Percentiles rank a stretch among this genome's conserved stretches.
These are phyloP conservation scores for Coriolopsis trogii DNA, from an alignment of 1,284 basidiomycete genomes.

Conservation along the genomic window DNA sequence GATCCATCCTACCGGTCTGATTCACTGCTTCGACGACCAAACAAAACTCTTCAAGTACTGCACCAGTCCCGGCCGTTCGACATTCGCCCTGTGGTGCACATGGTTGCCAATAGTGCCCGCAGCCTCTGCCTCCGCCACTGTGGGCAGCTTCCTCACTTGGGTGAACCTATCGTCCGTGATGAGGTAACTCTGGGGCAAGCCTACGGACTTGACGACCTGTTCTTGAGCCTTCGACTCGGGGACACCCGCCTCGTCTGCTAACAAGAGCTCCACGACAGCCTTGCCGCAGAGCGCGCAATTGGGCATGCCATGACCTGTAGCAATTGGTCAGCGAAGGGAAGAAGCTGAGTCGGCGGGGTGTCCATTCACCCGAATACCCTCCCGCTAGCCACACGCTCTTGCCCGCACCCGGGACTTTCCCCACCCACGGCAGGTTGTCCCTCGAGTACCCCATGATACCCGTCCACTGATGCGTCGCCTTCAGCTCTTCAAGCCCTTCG, in stretches of 20 bases:
- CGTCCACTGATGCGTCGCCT: slow-evolving; percentile 9
- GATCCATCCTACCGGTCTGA: no score
- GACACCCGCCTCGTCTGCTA: background rate
- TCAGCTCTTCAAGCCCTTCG: background rate
- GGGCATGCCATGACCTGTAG: slow-evolving; percentile 8
- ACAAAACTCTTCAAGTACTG: no score
- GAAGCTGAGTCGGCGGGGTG: background rate
- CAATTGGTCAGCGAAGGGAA: background rate
- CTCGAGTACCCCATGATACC: slow-evolving; percentile 11
- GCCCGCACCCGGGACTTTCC: slow-evolving; percentile 2
- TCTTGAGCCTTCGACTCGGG: background rate
- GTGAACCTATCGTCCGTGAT: slow-evolving; percentile 1
- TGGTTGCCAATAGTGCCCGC: background rate
- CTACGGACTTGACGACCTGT: background rate
- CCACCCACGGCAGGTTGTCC: slow-evolving; percentile 6
- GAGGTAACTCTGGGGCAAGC: slow-evolving; percentile 2
- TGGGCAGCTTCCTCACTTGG: background rate
- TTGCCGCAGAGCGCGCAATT: slow-evolving; percentile 8
- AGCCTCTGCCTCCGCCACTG: slow-evolving; percentile 3
- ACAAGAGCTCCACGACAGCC: slow-evolving; percentile 1
- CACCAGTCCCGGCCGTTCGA: no score
- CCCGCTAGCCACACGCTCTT: slow-evolving; percentile 6
- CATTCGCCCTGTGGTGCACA: no score
- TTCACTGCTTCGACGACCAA: no score
- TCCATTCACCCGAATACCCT: slow-evolving; percentile 1